Evolutionary conservation across 495 filamentous ascomycete species (phyloP), one percentile per base, ranked within the genome.

Genomic region (Bacidia rubella): DNA sequence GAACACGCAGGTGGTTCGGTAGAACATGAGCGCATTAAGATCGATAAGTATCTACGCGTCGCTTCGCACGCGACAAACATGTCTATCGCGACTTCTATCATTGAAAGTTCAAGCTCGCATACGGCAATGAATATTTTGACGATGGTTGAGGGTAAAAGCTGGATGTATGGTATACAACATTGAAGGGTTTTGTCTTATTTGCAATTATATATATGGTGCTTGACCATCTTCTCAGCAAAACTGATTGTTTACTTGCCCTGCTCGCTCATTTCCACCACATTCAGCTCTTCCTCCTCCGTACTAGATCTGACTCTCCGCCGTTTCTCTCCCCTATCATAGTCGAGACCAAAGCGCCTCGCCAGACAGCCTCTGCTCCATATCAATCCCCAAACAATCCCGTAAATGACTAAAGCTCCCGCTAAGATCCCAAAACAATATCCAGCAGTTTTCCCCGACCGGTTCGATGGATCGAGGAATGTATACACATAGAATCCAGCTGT

Each of bases 401-500:
- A 90, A 3, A 90, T 63, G 1, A 90, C 58, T 12, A 81, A 57
- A n/a, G 76, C 73, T 2, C 69, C 84, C 1, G 71, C 73, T 15
- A 79, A 68, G 50, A 93, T 86, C 1, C 76, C 62, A 61, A 75
- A 66, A 61, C 75, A 67, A 64, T 80, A 65, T 50, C 67, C 63
- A 47, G 71, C 58, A 57, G 79, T 69, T 11, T 54, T 42, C 27
- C 66, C 62, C 60, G 69, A 63, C 60, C 71, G 58, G 65, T 74
- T 66, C 32, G 66, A 59, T 0, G 76, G 73, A 63, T 93, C 71
- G 0, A 92, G 70, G 69, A 93, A 93, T 44, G 57, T 55, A 63
- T 93, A 93, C 0, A 82, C 72, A 62, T 86, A 94, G 59, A 83
- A 89, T 1, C 76, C 77, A 60, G 85, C 67, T 0, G 79, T 81